Base-by-base conservation (phyloP, 1,139 yeast species). In the Geotrichum fermentans region DNA sequence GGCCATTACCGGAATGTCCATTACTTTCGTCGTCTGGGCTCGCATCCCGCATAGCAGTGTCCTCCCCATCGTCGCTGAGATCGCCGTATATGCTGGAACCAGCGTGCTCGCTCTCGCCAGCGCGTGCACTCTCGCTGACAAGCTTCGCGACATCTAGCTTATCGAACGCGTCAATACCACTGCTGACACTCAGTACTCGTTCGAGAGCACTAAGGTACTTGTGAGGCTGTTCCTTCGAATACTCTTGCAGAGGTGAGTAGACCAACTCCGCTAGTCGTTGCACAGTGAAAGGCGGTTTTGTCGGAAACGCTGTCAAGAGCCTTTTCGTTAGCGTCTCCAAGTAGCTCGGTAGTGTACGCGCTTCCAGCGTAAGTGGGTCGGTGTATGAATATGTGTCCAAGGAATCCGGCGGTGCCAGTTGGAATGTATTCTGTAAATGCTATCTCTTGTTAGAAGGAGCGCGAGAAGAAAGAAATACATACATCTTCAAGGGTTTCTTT, bases 241-340 rank as follows among this genome's bases (percentile, higher is more conserved):
- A 67, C 56, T 71, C 72, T 20, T 69, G 68, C 16, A 54, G 55
- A 0, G 83, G 82, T 13, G 67, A 61, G 0, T 63, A 45, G 1
- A 80, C 54, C 17, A 82, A 61, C 60, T 82, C 88, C 0, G 80
- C 74, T 7, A 82, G 56, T 47, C 88, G 63, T 43, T 73, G 70
- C 1, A 79, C 59, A 0, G 86, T 81, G 61, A 79, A 82, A 0
- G 87, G 88, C 1, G 86, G 82, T 1, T 61, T 52, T 0, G 57
- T 54, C 0, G 51, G 20, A 55, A 75, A 78, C 34, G 59, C 60
- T 2, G 45, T 53, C 1, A 50, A 35, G 33, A 76, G 57, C 24
- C 59, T 55, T 0, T 49, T 43, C 14, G 60, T 49, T 10, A 71
- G 54, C 6, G 60, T 55, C n/a, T 36, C 42, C 2, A 52, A 51